phyloP scores from a whole-genome alignment of 495 filamentous ascomycete genomes.

The Penicillium ucsense region DNA sequence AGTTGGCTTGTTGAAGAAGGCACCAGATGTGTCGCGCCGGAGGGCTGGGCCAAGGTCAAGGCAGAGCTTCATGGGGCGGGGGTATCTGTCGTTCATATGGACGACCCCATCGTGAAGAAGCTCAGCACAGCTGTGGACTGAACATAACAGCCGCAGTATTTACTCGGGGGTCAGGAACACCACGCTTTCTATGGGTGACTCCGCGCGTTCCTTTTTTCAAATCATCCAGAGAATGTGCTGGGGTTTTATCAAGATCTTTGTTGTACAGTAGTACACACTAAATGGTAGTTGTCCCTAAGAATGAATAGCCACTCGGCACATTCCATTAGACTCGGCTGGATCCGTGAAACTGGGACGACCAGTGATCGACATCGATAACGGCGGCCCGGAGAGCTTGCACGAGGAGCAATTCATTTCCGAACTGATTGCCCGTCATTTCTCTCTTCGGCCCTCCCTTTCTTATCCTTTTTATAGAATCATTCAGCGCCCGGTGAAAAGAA shows the following conservation, averaged over 20 bases:
- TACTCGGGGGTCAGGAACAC: too few relatives aligned
- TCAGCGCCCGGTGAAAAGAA: too few relatives aligned
- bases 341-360: not conserved
- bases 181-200: too few relatives aligned
- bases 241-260: not conserved
- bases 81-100: slow-evolving; percentile 40
- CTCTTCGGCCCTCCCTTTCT: not conserved
- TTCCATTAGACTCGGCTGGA: not conserved
- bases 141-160: not conserved
- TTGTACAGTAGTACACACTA: not conserved
- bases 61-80: slow-evolving; percentile 45
- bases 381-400: not conserved
- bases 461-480: too few relatives aligned
- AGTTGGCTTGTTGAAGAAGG: slow-evolving; percentile 72
- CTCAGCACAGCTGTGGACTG: slow-evolving; percentile 20
- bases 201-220: too few relatives aligned
- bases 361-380: slow-evolving; percentile 6
- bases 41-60: slow-evolving; percentile 48
- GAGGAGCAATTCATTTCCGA: not conserved
- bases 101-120: slow-evolving; percentile 31
- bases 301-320: slow-evolving; percentile 5
- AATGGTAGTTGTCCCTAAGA: not conserved
- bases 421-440: not conserved
- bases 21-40: slow-evolving; percentile 56
- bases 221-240: too few relatives aligned